These are phyloP conservation scores for Pythium phragmiticola DNA, from an alignment of 352 stramenopile species.

Conservation along the genomic window DNA sequence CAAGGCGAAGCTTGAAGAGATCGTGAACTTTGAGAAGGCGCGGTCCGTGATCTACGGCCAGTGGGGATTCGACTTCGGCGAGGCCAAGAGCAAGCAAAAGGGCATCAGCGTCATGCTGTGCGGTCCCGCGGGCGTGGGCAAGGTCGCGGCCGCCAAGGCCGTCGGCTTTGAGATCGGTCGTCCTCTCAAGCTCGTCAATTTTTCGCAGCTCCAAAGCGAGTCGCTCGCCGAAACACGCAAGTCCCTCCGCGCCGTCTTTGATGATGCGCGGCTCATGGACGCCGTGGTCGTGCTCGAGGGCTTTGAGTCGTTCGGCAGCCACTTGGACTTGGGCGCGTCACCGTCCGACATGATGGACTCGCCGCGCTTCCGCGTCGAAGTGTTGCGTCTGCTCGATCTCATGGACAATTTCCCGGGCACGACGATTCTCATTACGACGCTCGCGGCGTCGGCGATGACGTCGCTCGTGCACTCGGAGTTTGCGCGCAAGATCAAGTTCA, in stretches of 20 bases:
- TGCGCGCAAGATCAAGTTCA: constrained; percentile 74
- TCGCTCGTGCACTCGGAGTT: constrained; percentile 68
- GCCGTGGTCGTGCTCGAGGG: constrained; percentile 82
- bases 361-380: constrained; percentile 70
- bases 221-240: constrained; percentile 75
- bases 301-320: constrained; percentile 85
- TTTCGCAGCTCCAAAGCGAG: constrained; percentile 74
- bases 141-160: constrained; percentile 71
- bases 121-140: constrained; percentile 70
- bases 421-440: constrained; percentile 72
- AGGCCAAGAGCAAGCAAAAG: constrained; percentile 84
- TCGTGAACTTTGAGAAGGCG: constrained; percentile 85
- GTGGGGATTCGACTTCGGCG: constrained; percentile 83
- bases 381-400: constrained; percentile 72
- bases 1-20: constrained; percentile 63
- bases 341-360: constrained; percentile 58
- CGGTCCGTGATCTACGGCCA: constrained; percentile 84
- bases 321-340: constrained; percentile 51
- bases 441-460: constrained; percentile 46
- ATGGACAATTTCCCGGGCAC: constrained; percentile 81
- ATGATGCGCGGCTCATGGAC: constrained; percentile 86
- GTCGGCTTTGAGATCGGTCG: constrained; percentile 84
- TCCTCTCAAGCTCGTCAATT: constrained; percentile 81
- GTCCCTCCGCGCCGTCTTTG: constrained; percentile 74
- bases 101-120: constrained; percentile 74